Evolutionary conservation across 2,329 filamentous ascomycete species (phyloP).

Genomic region (Chaetomiaceae sp.): DNA sequence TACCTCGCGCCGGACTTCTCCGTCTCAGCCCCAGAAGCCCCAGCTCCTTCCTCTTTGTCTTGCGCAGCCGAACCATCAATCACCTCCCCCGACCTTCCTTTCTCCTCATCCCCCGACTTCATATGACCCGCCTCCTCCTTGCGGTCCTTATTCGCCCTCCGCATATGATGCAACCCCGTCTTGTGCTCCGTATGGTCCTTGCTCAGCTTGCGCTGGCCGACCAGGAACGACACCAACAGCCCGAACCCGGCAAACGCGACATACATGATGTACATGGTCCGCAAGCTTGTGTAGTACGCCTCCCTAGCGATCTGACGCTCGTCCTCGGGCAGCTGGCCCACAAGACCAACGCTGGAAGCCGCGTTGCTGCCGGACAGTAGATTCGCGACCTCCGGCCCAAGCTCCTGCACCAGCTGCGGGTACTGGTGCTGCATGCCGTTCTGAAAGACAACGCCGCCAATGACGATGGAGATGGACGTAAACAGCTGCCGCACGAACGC

Average conservation of each 20-base stretch:
- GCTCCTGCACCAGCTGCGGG: conserved; percentile 22
- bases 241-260: conserved; percentile 46
- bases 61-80: background rate
- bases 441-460: conserved; percentile 45
- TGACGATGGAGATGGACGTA: conserved; percentile 53
- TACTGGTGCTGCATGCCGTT: conserved; percentile 39
- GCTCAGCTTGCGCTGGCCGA: conserved; percentile 48
- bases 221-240: conserved; percentile 43
- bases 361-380: conserved; percentile 56
- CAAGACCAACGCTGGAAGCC: conserved; percentile 55
- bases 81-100: background rate
- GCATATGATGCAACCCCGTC: conserved; percentile 48
- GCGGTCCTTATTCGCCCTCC: conserved; percentile 24
- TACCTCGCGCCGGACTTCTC: too few species aligned
- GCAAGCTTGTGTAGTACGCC: conserved; percentile 48
- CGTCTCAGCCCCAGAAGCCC: too few species aligned
- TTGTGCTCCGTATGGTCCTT: conserved; percentile 55
- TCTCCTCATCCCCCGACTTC: conserved; percentile 12
- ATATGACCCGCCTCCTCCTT: conserved; percentile 16
- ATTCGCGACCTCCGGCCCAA: conserved; percentile 41
- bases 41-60: background rate
- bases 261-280: conserved; percentile 56
- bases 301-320: conserved; percentile 41
- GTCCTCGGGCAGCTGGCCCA: conserved; percentile 46
- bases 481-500: conserved; percentile 56